Conservation (phyloP, 176 grass and related monocot species). For the Poa pratensis region DNA sequence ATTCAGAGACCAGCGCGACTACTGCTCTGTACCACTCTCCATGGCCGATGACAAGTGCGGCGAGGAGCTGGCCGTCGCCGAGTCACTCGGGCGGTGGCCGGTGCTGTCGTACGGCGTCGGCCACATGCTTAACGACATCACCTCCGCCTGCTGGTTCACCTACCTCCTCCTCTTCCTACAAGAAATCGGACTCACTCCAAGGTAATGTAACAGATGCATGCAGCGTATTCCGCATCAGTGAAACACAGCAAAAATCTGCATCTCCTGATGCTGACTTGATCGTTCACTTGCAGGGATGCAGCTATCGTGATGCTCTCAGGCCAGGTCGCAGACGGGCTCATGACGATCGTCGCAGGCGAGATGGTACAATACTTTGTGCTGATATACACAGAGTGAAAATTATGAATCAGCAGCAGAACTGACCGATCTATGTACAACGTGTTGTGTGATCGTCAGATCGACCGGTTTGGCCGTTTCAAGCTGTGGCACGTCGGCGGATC, state of each 20-base stretch:
- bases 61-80: conserved; percentile 19
- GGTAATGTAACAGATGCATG: conserved; percentile 8
- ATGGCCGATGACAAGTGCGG: conserved; percentile 44
- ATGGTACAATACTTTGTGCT: conserved; percentile 44
- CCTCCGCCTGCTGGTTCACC: conserved; percentile 83
- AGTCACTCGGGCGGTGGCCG: conserved; percentile 55
- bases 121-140: conserved; percentile 87
- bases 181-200: conserved; percentile 66
- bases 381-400: neutral
- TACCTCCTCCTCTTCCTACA: conserved; percentile 78
- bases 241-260: neutral
- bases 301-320: conserved; percentile 79
- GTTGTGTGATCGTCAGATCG: conserved; percentile 47
- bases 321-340: conserved; percentile 66
- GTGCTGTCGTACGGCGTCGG: conserved; percentile 69
- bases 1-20: neutral
- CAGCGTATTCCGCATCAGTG: neutral
- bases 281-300: conserved; percentile 46
- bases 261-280: neutral
- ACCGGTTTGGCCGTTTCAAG: conserved; percentile 71
- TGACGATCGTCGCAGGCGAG: conserved; percentile 69
- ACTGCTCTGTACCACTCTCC: neutral
- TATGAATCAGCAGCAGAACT: neutral
- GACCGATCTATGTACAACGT: neutral
- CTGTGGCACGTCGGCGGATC: conserved; percentile 76